Evolutionary conservation across 805 yeast genomes (phyloP).

Genomic region (Candida ponderosae): DNA sequence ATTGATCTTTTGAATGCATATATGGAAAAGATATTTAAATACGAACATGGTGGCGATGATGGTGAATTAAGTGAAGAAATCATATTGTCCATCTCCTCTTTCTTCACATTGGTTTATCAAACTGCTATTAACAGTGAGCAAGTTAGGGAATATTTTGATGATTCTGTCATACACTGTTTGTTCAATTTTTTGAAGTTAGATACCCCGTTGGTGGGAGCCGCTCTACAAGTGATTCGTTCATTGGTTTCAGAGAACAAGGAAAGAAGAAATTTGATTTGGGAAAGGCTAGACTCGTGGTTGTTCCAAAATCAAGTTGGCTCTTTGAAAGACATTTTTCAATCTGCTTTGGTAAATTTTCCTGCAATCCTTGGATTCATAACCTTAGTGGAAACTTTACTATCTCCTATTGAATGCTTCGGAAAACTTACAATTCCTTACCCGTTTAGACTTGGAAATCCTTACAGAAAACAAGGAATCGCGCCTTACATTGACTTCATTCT

Average conservation of each 20-base stretch:
- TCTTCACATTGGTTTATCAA: conserved; percentile 55
- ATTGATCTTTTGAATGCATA: conserved; percentile 48
- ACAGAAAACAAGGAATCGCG: conserved; percentile 64
- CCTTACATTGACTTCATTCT: conserved; percentile 72
- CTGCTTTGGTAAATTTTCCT: conserved; percentile 40
- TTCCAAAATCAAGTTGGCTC: conserved; percentile 28
- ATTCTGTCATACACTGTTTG: conserved; percentile 25
- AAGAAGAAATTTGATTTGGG: conserved; percentile 53
- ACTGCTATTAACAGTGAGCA: conserved; percentile 35
- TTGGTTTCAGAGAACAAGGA: conserved; percentile 40
- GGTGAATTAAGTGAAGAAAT: conserved; percentile 76
- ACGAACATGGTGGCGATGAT: conserved; percentile 29
- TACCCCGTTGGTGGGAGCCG: conserved; percentile 45
- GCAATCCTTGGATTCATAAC: conserved; percentile 56
- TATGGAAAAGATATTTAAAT: conserved; percentile 31
- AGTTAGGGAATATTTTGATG: conserved; percentile 23
- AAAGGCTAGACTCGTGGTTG: conserved; percentile 61
- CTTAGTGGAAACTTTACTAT: conserved; percentile 32
- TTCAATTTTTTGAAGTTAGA: conserved; percentile 37
- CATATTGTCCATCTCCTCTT: conserved; percentile 63
- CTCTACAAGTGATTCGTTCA: conserved; percentile 47
- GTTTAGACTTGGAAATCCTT: conserved; percentile 47
- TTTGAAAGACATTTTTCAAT: conserved; percentile 35
- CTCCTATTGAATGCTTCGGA: conserved; percentile 28
- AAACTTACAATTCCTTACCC: conserved; percentile 47